Conservation (phyloP, 768 basidiomycete species). For the Kwoniella dendrophila region DNA sequence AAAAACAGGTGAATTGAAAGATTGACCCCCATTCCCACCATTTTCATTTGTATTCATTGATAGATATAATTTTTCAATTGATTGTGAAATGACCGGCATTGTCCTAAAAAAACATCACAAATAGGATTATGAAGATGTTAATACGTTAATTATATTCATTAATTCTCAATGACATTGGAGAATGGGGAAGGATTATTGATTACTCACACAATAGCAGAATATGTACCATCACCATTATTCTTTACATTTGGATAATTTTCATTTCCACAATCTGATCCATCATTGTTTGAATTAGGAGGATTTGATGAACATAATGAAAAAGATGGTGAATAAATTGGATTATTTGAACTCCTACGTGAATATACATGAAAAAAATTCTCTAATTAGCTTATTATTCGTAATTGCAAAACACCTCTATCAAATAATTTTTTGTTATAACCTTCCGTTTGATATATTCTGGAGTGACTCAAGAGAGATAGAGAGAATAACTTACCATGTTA, state of each 20-base stretch:
- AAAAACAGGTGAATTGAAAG: slow-evolving; percentile 15
- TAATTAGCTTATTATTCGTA: not conserved
- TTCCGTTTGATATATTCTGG: too few species aligned
- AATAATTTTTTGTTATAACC: not conserved
- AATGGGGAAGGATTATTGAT: not conserved
- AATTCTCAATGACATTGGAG: not conserved
- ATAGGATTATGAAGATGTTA: not conserved
- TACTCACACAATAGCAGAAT: slow-evolving; percentile 16
- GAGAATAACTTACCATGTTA: slow-evolving; percentile 6
- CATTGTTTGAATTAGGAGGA: not conserved
- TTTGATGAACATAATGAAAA: slow-evolving; percentile 16
- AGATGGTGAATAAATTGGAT: slow-evolving; percentile 8
- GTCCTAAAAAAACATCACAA: slow-evolving; percentile 8
- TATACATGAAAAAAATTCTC: not conserved
- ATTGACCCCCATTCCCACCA: not conserved
- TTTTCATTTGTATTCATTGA: slow-evolving; percentile 17
- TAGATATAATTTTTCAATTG: slow-evolving; percentile 13
- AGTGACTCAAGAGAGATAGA: not conserved
- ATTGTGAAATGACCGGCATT: slow-evolving; percentile 22
- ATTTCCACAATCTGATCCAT: slow-evolving; percentile 9
- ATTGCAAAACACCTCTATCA: not conserved
- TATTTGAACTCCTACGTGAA: slow-evolving; percentile 9
- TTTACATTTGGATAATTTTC: slow-evolving; percentile 7
- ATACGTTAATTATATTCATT: too few species aligned
- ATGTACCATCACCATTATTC: slow-evolving; percentile 15